Base-by-base conservation (phyloP, 805 yeast genomes). In the Candida dendrica region DNA sequence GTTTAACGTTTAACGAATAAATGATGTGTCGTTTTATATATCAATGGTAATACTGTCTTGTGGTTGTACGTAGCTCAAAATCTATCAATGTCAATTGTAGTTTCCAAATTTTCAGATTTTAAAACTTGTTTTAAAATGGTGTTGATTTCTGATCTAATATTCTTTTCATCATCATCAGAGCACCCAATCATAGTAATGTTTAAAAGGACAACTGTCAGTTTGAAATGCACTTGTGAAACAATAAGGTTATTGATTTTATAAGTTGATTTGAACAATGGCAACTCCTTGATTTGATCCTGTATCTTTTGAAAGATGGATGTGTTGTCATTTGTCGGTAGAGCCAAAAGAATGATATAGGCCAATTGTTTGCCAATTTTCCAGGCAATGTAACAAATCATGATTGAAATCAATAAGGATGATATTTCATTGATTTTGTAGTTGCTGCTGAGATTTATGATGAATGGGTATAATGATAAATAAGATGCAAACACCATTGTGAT, bases 141-240 rank as follows among this genome's bases (percentile, higher is more conserved):
- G 34, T 63, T 59, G 3, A 74, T 61, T 44, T 79, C 79, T 45
- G 68, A 71, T 35, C 84, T 58, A 29, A 84, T 53, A 27, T 68
- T 61, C 1, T 77, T 59, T 56, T 84, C 91, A 37, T 83, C 89
- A 42, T 82, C 86, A 47, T 76, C 77, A 4, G 84, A 75, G 1
- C 81, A 84, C n/a, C 90, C 90, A 37, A 64, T 60, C 83, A 84
- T 78, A 17, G 58, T 60, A 3, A 84, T 49, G 42, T 66, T 71
- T 15, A 81, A 47, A 3, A 86, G 71, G 2, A 81, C 75, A 19
- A 84, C 69, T 49, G 71, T 77, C 4, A 81, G 61, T 44, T 71
- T 72, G 54, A 78, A 76, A 55, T 80, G 84, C 32, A 82, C 80
- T 49, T 81, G 78, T 3, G 84, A 71, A 6, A 84, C 63, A 39